phyloP scores from a whole-genome alignment of 2,329 filamentous ascomycete species.

The Huntiella abstrusa region DNA sequence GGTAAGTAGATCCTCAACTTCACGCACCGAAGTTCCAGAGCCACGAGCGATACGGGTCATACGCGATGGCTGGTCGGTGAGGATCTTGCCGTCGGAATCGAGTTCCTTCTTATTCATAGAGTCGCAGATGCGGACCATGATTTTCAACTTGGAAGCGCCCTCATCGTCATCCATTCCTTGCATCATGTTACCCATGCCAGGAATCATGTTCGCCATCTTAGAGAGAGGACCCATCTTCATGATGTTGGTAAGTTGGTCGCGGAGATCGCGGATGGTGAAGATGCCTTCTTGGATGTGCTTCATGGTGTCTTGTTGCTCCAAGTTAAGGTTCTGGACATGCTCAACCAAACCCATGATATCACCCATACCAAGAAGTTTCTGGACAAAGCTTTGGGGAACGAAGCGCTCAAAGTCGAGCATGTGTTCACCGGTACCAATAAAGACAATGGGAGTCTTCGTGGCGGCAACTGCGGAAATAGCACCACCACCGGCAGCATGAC shows the following conservation, averaged over 20 bases:
- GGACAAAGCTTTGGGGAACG: slow-evolving; percentile 79
- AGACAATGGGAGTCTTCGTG: slow-evolving; percentile 91
- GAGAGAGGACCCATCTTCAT: slow-evolving; percentile 99
- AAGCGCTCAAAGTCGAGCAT: slow-evolving; percentile 90
- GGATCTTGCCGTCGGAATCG: slow-evolving; percentile 85
- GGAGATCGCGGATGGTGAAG: slow-evolving; percentile 83
- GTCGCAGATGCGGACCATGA: slow-evolving; percentile 98
- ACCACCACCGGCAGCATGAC: slow-evolving; percentile 85
- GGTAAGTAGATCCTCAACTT: slow-evolving; percentile 92
- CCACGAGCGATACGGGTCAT: slow-evolving; percentile 86
- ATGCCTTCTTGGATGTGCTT: slow-evolving; percentile 96
- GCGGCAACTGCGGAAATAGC: slow-evolving; percentile 95
- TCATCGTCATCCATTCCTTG: slow-evolving; percentile 94
- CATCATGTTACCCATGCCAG: slow-evolving; percentile 84
- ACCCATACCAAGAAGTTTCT: slow-evolving; percentile 89
- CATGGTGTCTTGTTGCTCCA: slow-evolving; percentile 97
- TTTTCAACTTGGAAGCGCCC: slow-evolving; percentile 77
- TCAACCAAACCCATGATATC: slow-evolving; percentile 91
- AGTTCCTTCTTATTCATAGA: slow-evolving; percentile 95
- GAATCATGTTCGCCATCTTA: slow-evolving; percentile 98
- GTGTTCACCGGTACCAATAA: slow-evolving; percentile 94
- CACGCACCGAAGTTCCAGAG: slow-evolving; percentile 72
- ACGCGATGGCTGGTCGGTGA: slow-evolving; percentile 76
- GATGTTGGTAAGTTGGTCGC: slow-evolving; percentile 90
- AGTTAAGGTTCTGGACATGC: slow-evolving; percentile 85